These are phyloP conservation scores for Lachancea cidri DNA, from an alignment of 805 yeast species.

Conservation along the genomic window DNA sequence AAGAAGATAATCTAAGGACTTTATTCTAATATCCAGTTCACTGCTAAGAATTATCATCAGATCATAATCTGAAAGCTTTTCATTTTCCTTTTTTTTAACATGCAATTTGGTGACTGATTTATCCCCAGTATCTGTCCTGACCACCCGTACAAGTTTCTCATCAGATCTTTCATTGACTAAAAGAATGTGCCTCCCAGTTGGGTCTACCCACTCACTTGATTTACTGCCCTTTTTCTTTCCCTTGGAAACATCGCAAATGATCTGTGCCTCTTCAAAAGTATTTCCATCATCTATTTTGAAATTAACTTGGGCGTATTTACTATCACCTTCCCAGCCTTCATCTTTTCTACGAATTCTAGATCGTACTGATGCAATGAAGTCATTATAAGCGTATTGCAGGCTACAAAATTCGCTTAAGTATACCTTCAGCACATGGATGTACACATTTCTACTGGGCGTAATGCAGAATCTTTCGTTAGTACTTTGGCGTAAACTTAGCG, in stretches of 20 bases:
- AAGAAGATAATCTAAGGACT: not conserved
- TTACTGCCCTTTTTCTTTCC: too few species aligned
- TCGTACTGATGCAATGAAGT: not conserved
- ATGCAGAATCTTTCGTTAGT: conserved; percentile 2
- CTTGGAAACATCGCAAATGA: not conserved
- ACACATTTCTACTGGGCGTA: conserved; percentile 7
- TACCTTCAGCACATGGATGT: conserved; percentile 2
- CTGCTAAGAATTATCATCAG: not conserved
- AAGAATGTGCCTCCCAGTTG: not conserved
- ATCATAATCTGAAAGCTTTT: not conserved
- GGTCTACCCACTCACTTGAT: not conserved
- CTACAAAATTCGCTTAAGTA: conserved; percentile 3
- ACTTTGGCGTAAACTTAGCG: not conserved
- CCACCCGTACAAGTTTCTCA: not conserved
- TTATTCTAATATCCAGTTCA: not conserved
- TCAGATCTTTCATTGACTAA: not conserved
- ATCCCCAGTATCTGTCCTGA: not conserved
- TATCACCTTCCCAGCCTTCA: not conserved
- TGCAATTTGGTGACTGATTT: not conserved
- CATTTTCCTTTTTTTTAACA: not conserved
- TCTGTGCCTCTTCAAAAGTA: not conserved
- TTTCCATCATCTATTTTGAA: not conserved
- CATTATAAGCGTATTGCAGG: not conserved
- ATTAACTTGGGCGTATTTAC: conserved; percentile 5
- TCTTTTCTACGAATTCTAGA: not conserved